These are phyloP conservation scores for Intubia oerlemansii DNA, from an alignment of 2,329 filamentous ascomycete species.

Conservation along the genomic window DNA sequence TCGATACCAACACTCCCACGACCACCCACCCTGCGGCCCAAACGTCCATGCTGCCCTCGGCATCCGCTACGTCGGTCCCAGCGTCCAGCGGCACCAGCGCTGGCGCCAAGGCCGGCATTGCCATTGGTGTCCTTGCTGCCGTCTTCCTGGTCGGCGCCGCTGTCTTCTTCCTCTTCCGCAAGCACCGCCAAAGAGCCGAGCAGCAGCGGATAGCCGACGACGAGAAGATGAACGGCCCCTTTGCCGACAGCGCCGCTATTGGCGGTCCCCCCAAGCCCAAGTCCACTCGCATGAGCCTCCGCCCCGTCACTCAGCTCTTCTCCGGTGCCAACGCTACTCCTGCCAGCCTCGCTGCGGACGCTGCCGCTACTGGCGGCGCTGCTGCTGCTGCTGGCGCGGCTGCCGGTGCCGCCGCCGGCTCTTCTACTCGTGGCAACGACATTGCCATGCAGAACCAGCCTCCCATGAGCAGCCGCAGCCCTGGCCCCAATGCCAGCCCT, in stretches of 20 bases:
- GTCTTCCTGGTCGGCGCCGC: constrained; percentile 45
- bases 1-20: constrained; percentile 2
- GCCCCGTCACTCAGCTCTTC: constrained; percentile 67
- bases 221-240: constrained; percentile 36
- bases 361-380: constrained; percentile 1
- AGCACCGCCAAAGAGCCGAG: constrained; percentile 45
- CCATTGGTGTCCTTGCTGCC: constrained; percentile 56
- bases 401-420: neutral
- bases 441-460: constrained; percentile 15
- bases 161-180: constrained; percentile 49
- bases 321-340: too few species aligned
- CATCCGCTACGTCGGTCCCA: neutral
- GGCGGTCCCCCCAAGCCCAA: neutral
- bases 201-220: constrained; percentile 28
- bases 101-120: constrained; percentile 57
- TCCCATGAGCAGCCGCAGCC: constrained; percentile 10
- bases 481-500: constrained; percentile 17
- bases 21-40: neutral
- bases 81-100: constrained; percentile 2
- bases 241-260: constrained; percentile 11
- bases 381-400: constrained; percentile 1
- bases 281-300: constrained; percentile 57
- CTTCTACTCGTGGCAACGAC: constrained; percentile 20
- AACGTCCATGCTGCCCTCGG: neutral
- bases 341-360: constrained; percentile 20